These are phyloP conservation scores for Paecilomyces niveus DNA, from an alignment of 2,329 filamentous ascomycete species.

Conservation along the genomic window DNA sequence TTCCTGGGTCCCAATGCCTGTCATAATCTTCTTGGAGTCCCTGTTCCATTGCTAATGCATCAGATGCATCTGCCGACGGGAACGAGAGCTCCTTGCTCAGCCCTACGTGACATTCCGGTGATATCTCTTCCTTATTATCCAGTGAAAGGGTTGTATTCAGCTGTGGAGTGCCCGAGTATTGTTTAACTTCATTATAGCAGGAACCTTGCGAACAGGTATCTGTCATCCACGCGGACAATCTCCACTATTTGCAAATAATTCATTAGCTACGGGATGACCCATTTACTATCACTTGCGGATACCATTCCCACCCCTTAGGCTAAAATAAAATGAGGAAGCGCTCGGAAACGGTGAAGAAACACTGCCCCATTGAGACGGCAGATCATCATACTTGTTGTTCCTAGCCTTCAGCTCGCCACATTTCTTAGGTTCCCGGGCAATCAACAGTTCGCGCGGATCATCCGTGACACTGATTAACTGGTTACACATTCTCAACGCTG, in stretches of 20 bases:
- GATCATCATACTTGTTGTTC: background rate
- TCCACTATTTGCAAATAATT: background rate
- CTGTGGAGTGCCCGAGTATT: background rate
- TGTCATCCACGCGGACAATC: background rate
- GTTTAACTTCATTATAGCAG: background rate
- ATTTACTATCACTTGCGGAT: background rate
- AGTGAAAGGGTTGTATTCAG: background rate
- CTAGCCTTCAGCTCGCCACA: background rate
- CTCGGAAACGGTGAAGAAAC: background rate
- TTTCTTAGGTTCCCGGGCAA: background rate
- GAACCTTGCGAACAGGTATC: background rate
- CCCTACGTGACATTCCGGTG: background rate
- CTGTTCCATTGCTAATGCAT: background rate
- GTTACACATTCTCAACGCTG: background rate
- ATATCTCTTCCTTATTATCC: background rate
- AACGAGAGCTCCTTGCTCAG: background rate
- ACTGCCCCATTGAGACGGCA: background rate
- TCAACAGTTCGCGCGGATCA: background rate
- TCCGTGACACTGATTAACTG: background rate
- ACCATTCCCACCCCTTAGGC: background rate
- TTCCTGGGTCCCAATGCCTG: background rate
- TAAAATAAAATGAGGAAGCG: background rate
- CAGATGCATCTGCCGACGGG: background rate
- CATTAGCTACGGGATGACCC: background rate
- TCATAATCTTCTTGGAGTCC: background rate